Evolutionary conservation across 129 eudicot genomes (phyloP), one percentile per base, ranked within the genome.

Genomic region (Artemisia annua): DNA sequence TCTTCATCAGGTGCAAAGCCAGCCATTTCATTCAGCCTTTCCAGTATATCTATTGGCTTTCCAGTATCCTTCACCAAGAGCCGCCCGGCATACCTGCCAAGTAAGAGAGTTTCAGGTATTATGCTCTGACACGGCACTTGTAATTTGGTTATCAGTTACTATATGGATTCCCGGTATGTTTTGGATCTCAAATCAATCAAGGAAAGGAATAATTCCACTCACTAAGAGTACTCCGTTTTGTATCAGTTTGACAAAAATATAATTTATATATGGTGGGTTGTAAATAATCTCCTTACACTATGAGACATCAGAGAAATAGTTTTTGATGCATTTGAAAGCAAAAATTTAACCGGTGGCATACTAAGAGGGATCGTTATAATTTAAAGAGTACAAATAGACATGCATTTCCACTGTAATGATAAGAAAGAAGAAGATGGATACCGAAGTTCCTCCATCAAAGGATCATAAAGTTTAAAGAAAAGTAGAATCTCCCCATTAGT

Each of bases 1-100:
- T 87, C 90, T 79, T 89, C 90, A 75, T 80, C 87, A 44, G 92
- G 78, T 55, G 82, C 82, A 81, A 69, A 89, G 26, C 92, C 93
- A 22, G 96, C 90, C 76, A 89, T 52, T 61, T 83, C 90, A 80
- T 83, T 89, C 46, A 89, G 76, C 71, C 71, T 87, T 63, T 63
- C 19, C 54, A 85, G 43, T 35, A 89, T 81, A 15, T 87, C 92
- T 1, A 55, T 55, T 58, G 90, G 92, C 78, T 81, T 84, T 13
- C 90, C 92, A 19, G 26, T 51, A 39, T 70, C 73, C 72, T 87
- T 89, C 44, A 85, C 92, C 83, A 78, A 87, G 24, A 89, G 72
- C 78, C 90, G 61, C 32, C 96, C 96, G 19, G 80, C 92, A 76
- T 80, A 89, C 61, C 96, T 89, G 81, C 30, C 19, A 54, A 1